A percentile compares a stretch with the other conserved stretches of the same genome.
Evolutionary conservation across 345 rosid species (phyloP).

Genomic region (Punica granatum): DNA sequence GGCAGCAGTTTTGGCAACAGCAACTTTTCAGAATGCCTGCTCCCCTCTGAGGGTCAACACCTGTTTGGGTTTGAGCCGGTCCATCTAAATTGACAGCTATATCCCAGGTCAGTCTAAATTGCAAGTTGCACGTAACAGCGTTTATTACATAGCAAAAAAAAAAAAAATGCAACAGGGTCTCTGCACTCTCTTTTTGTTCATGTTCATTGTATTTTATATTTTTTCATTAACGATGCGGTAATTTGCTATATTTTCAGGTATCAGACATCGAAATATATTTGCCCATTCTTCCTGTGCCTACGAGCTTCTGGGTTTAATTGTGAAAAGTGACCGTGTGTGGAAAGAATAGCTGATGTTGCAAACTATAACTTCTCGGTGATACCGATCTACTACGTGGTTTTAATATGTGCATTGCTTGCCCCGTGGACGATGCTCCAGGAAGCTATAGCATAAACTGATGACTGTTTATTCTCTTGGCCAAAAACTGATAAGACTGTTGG

Average conservation of each 20-base stretch:
- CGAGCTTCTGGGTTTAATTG: too few species aligned
- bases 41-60: slow-evolving; percentile 9
- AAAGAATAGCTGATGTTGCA: too few species aligned
- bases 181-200: background rate
- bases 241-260: background rate
- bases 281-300: background rate
- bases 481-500: too few species aligned
- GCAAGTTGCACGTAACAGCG: background rate
- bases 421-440: too few species aligned
- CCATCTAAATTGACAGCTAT: slow-evolving; percentile 10
- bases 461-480: too few species aligned
- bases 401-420: too few species aligned
- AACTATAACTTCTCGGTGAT: too few species aligned
- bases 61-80: slow-evolving; percentile 5
- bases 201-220: background rate
- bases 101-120: slow-evolving; percentile 2
- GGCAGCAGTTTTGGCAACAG: background rate
- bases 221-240: too few species aligned
- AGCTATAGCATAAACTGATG: too few species aligned
- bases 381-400: too few species aligned
- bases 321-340: too few species aligned
- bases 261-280: background rate
- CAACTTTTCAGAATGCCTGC: slow-evolving; percentile 6
- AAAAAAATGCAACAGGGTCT: background rate
- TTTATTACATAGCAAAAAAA: too few species aligned